Conservation (phyloP, 2,329 filamentous ascomycete genomes). For the Neofusicoccum laricinum region DNA sequence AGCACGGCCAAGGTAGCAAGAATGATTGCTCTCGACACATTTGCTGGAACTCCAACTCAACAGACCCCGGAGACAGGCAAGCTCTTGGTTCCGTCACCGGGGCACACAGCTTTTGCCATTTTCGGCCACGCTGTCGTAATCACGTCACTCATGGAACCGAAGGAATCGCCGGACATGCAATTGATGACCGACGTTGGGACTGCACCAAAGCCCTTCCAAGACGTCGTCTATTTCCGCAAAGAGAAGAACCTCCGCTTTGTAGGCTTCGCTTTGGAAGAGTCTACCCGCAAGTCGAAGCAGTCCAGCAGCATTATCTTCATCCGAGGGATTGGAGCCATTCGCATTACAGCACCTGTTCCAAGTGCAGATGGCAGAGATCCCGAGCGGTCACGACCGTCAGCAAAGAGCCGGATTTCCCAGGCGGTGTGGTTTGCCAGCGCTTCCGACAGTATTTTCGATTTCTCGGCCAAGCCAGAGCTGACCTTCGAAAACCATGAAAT, state of each 20-base stretch:
- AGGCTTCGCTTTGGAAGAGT: conserved; percentile 49
- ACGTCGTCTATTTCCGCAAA: conserved; percentile 74
- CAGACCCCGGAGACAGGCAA: conserved; percentile 29
- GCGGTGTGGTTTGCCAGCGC: conserved; percentile 88
- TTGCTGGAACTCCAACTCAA: conserved; percentile 30
- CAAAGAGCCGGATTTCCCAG: conserved; percentile 88
- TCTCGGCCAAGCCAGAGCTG: conserved; percentile 65
- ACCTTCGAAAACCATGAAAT: conserved; percentile 69
- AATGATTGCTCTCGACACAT: conserved; percentile 61
- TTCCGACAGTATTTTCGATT: conserved; percentile 82
- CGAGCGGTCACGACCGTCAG: conserved; percentile 59
- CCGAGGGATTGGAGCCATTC: conserved; percentile 56
- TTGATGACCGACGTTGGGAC: conserved; percentile 50
- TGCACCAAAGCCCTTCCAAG: conserved; percentile 65
- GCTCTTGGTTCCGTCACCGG: conserved; percentile 74
- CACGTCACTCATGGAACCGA: conserved; percentile 65
- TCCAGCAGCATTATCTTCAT: conserved; percentile 53
- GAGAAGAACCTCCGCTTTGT: conserved; percentile 49
- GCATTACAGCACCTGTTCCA: conserved; percentile 53
- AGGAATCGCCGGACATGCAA: conserved; percentile 73
- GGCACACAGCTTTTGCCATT: conserved; percentile 75
- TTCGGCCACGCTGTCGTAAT: conserved; percentile 77
- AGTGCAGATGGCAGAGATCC: conserved; percentile 52
- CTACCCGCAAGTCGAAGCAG: conserved; percentile 34
- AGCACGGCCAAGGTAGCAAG: conserved; percentile 58